Evolutionary conservation across 192 early-diverging fungal genomes (phyloP).

Genomic region (Podila minutissima): DNA sequence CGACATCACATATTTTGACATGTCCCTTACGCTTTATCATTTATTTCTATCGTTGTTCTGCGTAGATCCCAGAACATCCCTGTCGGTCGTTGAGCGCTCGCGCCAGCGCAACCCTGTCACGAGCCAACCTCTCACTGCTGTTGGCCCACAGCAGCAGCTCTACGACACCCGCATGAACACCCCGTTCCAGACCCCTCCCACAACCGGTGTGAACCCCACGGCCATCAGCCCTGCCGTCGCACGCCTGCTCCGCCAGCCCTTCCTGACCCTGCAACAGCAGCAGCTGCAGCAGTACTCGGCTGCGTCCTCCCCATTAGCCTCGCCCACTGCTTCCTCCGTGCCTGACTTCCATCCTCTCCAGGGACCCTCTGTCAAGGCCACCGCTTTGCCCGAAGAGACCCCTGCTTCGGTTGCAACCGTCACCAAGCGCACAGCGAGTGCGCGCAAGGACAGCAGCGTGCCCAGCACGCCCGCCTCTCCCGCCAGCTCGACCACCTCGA

Average conservation of each 20-base stretch:
- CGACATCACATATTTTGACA: neutral
- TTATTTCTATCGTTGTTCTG: neutral
- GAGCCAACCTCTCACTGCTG: neutral
- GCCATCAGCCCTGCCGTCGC: slow-evolving; percentile 36
- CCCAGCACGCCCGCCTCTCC: neutral
- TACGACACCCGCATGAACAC: slow-evolving; percentile 7
- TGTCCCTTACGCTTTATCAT: neutral
- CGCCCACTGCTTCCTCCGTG: slow-evolving; percentile 18
- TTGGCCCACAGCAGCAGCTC: slow-evolving; percentile 16
- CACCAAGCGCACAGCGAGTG: slow-evolving; percentile 6
- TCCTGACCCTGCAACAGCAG: slow-evolving; percentile 18
- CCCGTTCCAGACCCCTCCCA: neutral
- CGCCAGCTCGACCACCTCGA: neutral
- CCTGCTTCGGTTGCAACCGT: slow-evolving; percentile 2
- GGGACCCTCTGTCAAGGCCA: neutral
- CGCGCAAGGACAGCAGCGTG: slow-evolving; percentile 6
- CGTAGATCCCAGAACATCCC: slow-evolving; percentile 25
- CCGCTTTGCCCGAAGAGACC: neutral
- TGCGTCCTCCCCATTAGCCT: slow-evolving; percentile 8
- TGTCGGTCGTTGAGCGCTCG: slow-evolving; percentile 29
- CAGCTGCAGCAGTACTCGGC: slow-evolving; percentile 12
- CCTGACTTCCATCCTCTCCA: slow-evolving; percentile 11
- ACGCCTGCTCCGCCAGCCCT: slow-evolving; percentile 28
- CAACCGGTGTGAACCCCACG: neutral
- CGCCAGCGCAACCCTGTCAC: slow-evolving; percentile 26